Base-by-base conservation (phyloP, 768 basidiomycete species). In the Termitomyces sp. region DNA sequence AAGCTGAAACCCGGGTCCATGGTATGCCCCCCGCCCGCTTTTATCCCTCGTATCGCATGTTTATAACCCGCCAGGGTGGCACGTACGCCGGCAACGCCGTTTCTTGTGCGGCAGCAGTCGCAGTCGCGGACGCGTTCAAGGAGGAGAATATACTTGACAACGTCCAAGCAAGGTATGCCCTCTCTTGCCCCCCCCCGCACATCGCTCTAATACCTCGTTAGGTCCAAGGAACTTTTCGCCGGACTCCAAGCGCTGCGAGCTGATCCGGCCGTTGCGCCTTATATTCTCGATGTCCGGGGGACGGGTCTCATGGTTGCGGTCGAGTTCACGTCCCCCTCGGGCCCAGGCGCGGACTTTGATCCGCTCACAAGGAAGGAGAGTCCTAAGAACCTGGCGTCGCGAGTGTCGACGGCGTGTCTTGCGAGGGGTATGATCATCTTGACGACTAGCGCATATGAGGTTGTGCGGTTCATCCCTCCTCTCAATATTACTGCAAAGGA, bases 81-180 rank as follows among this genome's bases (percentile, higher is more conserved):
- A 94, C 93, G 5, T 95, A 94, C 61, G 92, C 91, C 1, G 95
- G 95, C 28, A 98, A 96, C 65, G 86, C 92, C 0, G 92, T 98
- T 0, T 79, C 90, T 0, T 98, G 95, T 66, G 95, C 96, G 0
- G 96, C 96, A 4, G 95, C 87, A 4, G 78, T 87, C 22, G 94
- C 94, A 0, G 89, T 91, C 20, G 81, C 80, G 22, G 87, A 87
- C 93, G 55, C 87, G 78, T 85, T 97, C 70, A 73, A 77, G 53
- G 85, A 90, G 61, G 93, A 95, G 64, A 83, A 87, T n/a, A 79
- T 94, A 47, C 77, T 94, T 20, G 80, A 81, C 10, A 97, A 97
- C 66, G 93, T 95, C 43, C 72, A 80, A 52, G 80, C 77, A 6
- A 80, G 95, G 84, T 88, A 64, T 9, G 74, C 54, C 12, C 24